A percentile compares a stretch with the other conserved stretches of the same genome.
phyloP scores from a whole-genome alignment of 2,329 filamentous ascomycete species.

The Bipolaris sorokiniana region DNA sequence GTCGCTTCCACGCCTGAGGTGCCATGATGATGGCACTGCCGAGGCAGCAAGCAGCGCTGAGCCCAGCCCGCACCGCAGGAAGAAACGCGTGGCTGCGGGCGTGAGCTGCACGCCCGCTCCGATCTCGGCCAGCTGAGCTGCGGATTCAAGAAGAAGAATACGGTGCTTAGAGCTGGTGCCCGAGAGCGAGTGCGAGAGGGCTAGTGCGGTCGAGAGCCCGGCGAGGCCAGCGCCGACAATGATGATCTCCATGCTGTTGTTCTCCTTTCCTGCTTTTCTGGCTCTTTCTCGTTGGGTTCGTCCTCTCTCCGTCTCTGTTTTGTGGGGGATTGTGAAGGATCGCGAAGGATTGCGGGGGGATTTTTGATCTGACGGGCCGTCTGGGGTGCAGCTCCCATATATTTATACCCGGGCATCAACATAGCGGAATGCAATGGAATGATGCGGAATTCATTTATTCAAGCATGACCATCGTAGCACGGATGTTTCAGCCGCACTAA shows the following conservation, averaged over 20 bases:
- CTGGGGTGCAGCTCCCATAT: background rate
- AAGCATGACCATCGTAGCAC: background rate
- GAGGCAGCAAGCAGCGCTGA: background rate
- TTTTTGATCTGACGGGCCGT: background rate
- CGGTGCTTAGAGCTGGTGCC: background rate
- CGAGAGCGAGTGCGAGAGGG: background rate
- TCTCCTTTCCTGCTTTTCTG: background rate
- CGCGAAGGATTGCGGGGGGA: background rate
- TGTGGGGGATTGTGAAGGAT: background rate
- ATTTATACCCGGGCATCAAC: background rate
- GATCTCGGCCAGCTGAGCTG: background rate
- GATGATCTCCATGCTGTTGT: background rate
- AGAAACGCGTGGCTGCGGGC: background rate
- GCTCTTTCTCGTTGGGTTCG: background rate
- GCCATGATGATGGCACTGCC: background rate
- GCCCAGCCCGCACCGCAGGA: background rate
- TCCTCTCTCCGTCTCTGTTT: background rate
- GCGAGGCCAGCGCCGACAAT: background rate
- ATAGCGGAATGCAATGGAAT: background rate
- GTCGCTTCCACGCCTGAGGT: background rate
- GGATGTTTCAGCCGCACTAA: background rate
- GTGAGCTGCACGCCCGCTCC: background rate
- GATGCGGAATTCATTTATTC: background rate
- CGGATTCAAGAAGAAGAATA: background rate
- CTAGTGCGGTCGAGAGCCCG: background rate